phyloP scores from a whole-genome alignment of 106 monocot genomes.

The Amphibolis antarctica region DNA sequence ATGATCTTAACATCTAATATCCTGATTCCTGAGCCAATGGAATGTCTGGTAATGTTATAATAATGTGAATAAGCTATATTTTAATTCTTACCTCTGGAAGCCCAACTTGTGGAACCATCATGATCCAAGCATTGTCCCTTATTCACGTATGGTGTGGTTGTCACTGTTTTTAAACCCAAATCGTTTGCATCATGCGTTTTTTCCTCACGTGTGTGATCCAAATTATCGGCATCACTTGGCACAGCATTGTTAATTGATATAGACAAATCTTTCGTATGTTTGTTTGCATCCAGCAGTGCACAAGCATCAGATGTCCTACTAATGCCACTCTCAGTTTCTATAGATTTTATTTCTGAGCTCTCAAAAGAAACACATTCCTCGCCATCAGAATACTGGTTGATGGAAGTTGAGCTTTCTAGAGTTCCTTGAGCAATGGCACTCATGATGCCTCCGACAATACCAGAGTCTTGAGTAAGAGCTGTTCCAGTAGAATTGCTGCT shows the following conservation, averaged over 20 bases:
- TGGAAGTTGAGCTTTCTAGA: neutral
- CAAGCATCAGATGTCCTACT: constrained; percentile 4
- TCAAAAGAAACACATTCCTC: constrained; percentile 10
- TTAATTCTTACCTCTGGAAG: constrained; percentile 35
- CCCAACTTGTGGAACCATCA: constrained; percentile 21
- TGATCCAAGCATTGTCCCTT: constrained; percentile 16
- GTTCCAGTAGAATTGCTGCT: constrained; percentile 21
- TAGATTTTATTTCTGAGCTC: constrained; percentile 7
- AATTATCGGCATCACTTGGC: neutral
- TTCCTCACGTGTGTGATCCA: constrained; percentile 12
- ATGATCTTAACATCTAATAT: too few relatives aligned
- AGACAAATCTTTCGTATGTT: constrained; percentile 12
- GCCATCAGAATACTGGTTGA: constrained; percentile 4
- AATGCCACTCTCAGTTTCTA: constrained; percentile 4
- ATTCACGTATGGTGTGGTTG: constrained; percentile 8
- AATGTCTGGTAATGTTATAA: neutral
- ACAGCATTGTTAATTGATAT: constrained; percentile 16
- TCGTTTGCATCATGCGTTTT: constrained; percentile 7
- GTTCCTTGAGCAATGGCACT: constrained; percentile 2
- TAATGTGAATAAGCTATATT: neutral
- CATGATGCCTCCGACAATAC: constrained; percentile 10
- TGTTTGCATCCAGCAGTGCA: constrained; percentile 6
- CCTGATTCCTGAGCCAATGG: too few relatives aligned
- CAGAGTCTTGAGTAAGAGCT: constrained; percentile 19
- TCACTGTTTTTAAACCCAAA: constrained; percentile 12